Conservation (phyloP, 495 filamentous ascomycete species). For the Mytilinidion resinicola region DNA sequence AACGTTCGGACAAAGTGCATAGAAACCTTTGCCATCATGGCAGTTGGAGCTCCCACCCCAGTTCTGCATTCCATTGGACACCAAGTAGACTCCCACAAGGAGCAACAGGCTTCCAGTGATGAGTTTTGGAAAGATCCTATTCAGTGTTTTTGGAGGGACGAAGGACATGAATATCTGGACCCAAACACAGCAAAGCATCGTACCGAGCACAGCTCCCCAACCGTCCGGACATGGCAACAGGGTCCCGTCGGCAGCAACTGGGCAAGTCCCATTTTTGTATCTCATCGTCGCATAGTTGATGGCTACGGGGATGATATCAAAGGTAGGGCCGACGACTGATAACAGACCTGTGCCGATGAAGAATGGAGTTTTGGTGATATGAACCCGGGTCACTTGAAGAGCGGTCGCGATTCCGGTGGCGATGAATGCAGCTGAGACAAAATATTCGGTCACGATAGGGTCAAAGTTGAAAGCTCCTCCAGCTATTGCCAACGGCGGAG, state of each 20-base stretch:
- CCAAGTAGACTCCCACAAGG: conserved; percentile 37
- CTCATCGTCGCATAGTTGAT: conserved; percentile 36
- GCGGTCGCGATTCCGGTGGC: conserved; percentile 38
- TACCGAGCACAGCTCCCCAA: conserved; percentile 37
- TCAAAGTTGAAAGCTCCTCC: conserved; percentile 37
- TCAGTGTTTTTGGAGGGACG: conserved; percentile 35
- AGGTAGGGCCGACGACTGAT: conserved; percentile 39
- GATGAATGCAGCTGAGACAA: conserved; percentile 38
- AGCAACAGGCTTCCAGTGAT: conserved; percentile 37
- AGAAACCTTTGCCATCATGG: conserved; percentile 31
- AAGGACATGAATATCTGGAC: conserved; percentile 38
- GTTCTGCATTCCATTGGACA: conserved; percentile 36
- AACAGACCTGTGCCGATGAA: conserved; percentile 39
- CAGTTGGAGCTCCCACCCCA: conserved; percentile 39
- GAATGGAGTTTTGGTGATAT: conserved; percentile 36
- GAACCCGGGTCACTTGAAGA: conserved; percentile 37
- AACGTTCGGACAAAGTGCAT: conserved; percentile 32
- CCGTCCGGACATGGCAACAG: conserved; percentile 37
- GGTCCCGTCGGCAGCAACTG: conserved; percentile 23
- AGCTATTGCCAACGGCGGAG: conserved; percentile 38
- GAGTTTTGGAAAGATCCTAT: conserved; percentile 39
- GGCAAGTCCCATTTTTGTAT: conserved; percentile 34
- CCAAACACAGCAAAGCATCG: conserved; percentile 38
- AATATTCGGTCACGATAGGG: conserved; percentile 31
- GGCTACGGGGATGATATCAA: conserved; percentile 37